These are phyloP conservation scores for Colletotrichum scovillei DNA, from an alignment of 2,329 filamentous ascomycete species.

Conservation along the genomic window DNA sequence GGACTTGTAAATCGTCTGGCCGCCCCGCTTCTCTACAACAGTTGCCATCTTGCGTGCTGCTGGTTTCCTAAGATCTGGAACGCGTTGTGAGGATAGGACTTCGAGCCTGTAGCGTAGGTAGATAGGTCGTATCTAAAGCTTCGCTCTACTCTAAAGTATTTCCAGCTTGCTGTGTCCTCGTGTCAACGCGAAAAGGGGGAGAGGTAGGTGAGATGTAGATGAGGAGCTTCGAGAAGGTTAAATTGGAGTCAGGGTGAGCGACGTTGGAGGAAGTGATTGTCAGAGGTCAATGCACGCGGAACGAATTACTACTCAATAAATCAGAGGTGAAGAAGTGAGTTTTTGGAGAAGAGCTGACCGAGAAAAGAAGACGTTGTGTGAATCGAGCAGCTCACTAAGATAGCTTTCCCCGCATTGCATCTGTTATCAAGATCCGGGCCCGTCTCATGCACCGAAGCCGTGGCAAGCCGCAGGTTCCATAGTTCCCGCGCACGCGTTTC, in stretches of 20 bases:
- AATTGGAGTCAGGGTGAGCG: background rate
- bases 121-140: background rate
- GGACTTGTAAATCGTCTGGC: slow-evolving; percentile 50
- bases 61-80: background rate
- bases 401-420: slow-evolving; percentile 26
- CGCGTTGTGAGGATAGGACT: no score
- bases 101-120: background rate
- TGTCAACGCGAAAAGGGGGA: background rate
- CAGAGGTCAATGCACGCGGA: slow-evolving; percentile 3
- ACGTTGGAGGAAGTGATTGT: background rate
- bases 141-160: background rate
- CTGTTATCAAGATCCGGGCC: slow-evolving; percentile 17
- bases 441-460: slow-evolving; percentile 7
- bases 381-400: background rate
- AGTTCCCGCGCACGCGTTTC: background rate
- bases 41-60: slow-evolving; percentile 17
- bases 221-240: background rate
- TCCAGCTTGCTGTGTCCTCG: background rate
- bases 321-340: background rate
- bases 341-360: background rate
- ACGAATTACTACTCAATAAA: background rate
- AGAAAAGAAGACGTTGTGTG: background rate
- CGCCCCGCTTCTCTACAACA: slow-evolving; percentile 28
- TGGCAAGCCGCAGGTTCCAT: slow-evolving; percentile 19
- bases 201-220: background rate